Evolutionary conservation across 2,329 filamentous ascomycete species (phyloP).

Genomic region (Fonsecaea pugnacius): DNA sequence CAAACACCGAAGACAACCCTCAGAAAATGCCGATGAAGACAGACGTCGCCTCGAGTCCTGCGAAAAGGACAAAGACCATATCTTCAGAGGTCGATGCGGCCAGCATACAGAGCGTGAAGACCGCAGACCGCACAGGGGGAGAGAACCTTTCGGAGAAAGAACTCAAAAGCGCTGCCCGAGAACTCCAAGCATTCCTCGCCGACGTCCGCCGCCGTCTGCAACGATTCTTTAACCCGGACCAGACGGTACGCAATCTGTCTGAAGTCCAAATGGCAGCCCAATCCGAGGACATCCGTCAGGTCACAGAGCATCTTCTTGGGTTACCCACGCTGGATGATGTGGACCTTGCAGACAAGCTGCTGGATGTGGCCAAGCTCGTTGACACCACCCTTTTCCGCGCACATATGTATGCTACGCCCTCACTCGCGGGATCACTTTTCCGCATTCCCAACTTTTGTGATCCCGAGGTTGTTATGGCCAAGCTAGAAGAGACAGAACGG

Average conservation of each 20-base stretch:
- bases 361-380: constrained; percentile 78
- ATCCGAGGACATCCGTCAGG: constrained; percentile 48
- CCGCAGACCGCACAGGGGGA: constrained; percentile 27
- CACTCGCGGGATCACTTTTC: constrained; percentile 85
- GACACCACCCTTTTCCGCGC: constrained; percentile 94
- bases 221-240: constrained; percentile 63
- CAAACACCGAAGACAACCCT: constrained; percentile 11
- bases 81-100: constrained; percentile 24
- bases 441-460: constrained; percentile 97
- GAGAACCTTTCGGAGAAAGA: constrained; percentile 69
- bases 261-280: constrained; percentile 40
- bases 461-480: constrained; percentile 91
- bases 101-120: constrained; percentile 29
- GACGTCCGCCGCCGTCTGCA: constrained; percentile 74
- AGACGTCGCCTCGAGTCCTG: constrained; percentile 21
- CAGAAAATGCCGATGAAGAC: constrained; percentile 22
- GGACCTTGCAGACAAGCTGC: constrained; percentile 72
- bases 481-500: constrained; percentile 81
- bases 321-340: constrained; percentile 56
- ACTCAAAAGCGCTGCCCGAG: constrained; percentile 76
- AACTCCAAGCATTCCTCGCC: constrained; percentile 84
- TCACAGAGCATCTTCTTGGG: constrained; percentile 53
- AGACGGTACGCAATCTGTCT: constrained; percentile 49
- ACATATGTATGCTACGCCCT: constrained; percentile 89
- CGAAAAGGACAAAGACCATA: constrained; percentile 25